These are phyloP conservation scores for Aciculosporium take DNA, from an alignment of 2,329 filamentous ascomycete species.

Conservation along the genomic window DNA sequence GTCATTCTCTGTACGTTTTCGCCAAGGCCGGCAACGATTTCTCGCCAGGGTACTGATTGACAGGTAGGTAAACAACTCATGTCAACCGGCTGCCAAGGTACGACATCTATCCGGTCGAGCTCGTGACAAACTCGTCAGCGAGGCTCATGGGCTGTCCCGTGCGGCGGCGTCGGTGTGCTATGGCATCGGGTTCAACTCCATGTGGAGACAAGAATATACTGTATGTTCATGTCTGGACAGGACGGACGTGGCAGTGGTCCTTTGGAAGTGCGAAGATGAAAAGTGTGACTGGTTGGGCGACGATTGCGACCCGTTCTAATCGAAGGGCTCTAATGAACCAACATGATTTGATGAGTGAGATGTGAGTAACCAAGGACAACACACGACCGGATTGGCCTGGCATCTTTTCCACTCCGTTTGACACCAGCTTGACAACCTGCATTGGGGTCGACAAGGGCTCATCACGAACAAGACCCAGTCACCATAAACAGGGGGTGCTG, in stretches of 20 bases:
- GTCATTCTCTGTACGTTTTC: constrained; percentile 1
- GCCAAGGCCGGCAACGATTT: not conserved
- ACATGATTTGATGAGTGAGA: too few relatives aligned
- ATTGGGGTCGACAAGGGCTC: not conserved
- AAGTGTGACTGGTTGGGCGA: not conserved
- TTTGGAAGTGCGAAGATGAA: constrained; percentile 1
- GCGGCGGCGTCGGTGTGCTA: constrained; percentile 2
- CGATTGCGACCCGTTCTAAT: not conserved
- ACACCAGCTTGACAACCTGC: not conserved
- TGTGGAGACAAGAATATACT: not conserved
- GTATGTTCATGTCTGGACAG: not conserved
- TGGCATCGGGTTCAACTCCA: constrained; percentile 1
- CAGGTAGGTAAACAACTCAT: not conserved
- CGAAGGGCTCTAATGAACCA: not conserved
- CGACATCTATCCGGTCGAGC: not conserved
- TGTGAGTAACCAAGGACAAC: not conserved
- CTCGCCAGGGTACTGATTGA: not conserved
- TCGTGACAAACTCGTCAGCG: constrained; percentile 2
- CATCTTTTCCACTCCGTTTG: not conserved
- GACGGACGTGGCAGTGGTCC: not conserved
- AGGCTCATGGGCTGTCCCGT: constrained; percentile 6
- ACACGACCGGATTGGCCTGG: not conserved
- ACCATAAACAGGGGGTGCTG: not conserved
- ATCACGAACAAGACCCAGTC: constrained; percentile 4
- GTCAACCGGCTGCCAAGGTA: not conserved